Evolutionary conservation across 2,329 filamentous ascomycete species (phyloP).

Genomic region (Eutypella sp.): DNA sequence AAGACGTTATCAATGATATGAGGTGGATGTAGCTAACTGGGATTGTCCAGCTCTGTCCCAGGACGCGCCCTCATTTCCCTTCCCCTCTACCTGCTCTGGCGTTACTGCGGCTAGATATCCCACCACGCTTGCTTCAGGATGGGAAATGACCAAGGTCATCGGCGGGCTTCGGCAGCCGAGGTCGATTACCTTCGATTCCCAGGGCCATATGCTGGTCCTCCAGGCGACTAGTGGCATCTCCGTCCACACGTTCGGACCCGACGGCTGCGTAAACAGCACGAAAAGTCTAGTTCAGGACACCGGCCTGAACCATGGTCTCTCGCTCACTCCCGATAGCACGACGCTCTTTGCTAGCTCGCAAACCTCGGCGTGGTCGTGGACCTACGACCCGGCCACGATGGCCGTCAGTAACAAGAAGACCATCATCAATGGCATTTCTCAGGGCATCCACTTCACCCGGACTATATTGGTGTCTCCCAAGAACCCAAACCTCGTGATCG

Average conservation of each 20-base stretch:
- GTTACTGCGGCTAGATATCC: slow-evolving; percentile 16
- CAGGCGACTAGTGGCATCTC: slow-evolving; percentile 24
- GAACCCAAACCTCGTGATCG: slow-evolving; percentile 46
- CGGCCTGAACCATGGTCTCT: slow-evolving; percentile 38
- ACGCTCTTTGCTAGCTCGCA: slow-evolving; percentile 41
- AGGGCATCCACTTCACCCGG: slow-evolving; percentile 50
- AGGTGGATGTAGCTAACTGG: too few relatives aligned
- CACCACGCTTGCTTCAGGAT: slow-evolving; percentile 20
- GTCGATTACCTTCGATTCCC: slow-evolving; percentile 21
- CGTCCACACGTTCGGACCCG: slow-evolving; percentile 21
- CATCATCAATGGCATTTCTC: slow-evolving; percentile 48
- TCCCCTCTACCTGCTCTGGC: slow-evolving; percentile 20
- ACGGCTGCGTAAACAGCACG: slow-evolving; percentile 24
- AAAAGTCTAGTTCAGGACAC: slow-evolving; percentile 18
- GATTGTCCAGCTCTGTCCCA: slow-evolving; percentile 14
- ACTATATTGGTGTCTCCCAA: slow-evolving; percentile 49
- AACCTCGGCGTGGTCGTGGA: slow-evolving; percentile 48
- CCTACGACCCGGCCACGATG: slow-evolving; percentile 44
- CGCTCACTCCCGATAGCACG: slow-evolving; percentile 33
- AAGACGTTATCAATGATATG: background rate
- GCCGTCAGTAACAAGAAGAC: slow-evolving; percentile 36
- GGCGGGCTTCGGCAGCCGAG: slow-evolving; percentile 22
- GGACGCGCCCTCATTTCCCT: slow-evolving; percentile 11
- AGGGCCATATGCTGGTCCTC: slow-evolving; percentile 24
- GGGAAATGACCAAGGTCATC: slow-evolving; percentile 24